These are phyloP conservation scores for Capronia epimyces DNA, from an alignment of 2,329 filamentous ascomycete species.

Conservation along the genomic window DNA sequence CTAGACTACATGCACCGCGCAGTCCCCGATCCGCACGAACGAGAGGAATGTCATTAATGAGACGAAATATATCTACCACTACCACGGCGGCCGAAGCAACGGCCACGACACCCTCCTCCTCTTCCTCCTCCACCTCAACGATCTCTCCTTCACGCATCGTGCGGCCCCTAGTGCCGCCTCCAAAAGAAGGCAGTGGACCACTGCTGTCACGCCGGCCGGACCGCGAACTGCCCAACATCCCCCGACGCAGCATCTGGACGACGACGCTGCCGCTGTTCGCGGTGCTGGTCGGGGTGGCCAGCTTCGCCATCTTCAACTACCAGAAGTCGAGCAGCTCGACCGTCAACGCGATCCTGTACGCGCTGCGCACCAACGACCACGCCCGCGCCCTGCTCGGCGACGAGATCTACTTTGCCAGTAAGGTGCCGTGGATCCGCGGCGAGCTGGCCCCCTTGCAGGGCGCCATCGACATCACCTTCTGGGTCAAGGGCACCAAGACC, in stretches of 20 bases:
- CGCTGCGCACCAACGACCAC: conserved; percentile 69
- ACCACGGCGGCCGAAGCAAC: not conserved
- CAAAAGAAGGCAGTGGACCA: conserved; percentile 47
- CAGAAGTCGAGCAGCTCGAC: conserved; percentile 86
- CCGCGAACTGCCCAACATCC: conserved; percentile 47
- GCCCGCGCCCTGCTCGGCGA: conserved; percentile 79
- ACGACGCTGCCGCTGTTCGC: conserved; percentile 77
- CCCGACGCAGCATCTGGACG: conserved; percentile 53
- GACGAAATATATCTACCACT: not conserved
- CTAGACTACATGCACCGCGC: not conserved
- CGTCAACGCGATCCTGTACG: conserved; percentile 85
- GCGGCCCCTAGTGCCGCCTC: conserved; percentile 41
- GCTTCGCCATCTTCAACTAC: conserved; percentile 96
- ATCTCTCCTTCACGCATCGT: conserved; percentile 8
- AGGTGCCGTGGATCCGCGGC: conserved; percentile 77
- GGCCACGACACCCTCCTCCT: not conserved
- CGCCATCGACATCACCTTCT: conserved; percentile 77
- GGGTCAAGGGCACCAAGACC: conserved; percentile 71
- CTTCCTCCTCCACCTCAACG: too few relatives aligned
- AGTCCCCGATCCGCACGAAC: not conserved
- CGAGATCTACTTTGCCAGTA: conserved; percentile 72
- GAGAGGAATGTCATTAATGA: not conserved
- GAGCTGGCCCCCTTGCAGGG: conserved; percentile 93
- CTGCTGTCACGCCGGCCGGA: conserved; percentile 50
- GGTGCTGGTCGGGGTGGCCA: conserved; percentile 62